Base-by-base conservation (phyloP, 1,139 yeast species). In the Nakaseomyces kungkrabaensis region DNA sequence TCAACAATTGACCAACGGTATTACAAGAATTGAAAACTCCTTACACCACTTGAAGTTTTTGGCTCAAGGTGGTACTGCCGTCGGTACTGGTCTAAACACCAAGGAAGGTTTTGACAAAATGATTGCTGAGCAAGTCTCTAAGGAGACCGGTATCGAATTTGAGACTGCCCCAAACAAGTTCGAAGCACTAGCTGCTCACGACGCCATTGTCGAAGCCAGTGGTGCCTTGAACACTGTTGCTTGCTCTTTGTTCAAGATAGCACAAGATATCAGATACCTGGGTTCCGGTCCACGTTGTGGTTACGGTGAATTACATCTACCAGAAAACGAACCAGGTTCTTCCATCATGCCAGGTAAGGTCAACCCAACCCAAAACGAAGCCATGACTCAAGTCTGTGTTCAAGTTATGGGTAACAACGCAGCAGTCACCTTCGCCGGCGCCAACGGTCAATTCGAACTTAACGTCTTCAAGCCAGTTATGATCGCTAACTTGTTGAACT, bases 201-300 rank as follows among this genome's bases (percentile, higher is more conserved):
- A 92, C 67, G 98, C 98, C 52, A 76, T 92, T 61, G 97, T 92
- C 50, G 97, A 92, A 73, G 92, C 96, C 49, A 85, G 96, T 38
- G 98, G 98, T 67, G 97, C 97, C 47, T 76, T 92, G 61, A 92
- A 92, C 79, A 89, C 97, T 48, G 81, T 94, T 53, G 97, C 98
- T 41, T 86, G 79, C 42, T 89, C 97, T 26, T 76, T 92, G 63
- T 92, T 76, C 82, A 92, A 92, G 78, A 92, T 92, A 59, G 97
- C 97, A 62, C 88, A 94, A 70, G 98, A 92, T 71, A 92, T 92
- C 69, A 80, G 98, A 74, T 92, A 92, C 79, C 81, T 92, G 63
- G 98, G 98, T 55, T 88, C 97, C 42, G 98, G 98, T 62, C 98
- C 98, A 67, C 84, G 98, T 74, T 92, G 98, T 74, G 98, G 98